These are phyloP conservation scores for Metroxylon sagu DNA, from an alignment of 176 grass and related monocot species.

Conservation along the genomic window DNA sequence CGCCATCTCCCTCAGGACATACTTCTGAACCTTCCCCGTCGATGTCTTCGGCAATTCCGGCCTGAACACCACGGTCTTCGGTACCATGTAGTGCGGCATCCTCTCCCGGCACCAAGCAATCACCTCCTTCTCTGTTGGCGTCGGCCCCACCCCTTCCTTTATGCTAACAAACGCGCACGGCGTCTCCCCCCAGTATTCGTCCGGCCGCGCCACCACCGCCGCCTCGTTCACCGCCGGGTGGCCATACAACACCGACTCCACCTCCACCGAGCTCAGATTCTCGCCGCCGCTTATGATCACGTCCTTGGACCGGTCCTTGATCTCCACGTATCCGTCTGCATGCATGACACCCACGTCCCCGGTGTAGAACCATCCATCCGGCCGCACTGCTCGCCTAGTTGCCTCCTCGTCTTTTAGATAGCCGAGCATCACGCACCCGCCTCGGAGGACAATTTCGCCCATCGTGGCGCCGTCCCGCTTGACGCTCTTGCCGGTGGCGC, in stretches of 20 bases:
- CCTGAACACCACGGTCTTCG: conserved; percentile 52
- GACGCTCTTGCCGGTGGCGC: conserved; percentile 36
- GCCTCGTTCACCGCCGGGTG: conserved; percentile 67
- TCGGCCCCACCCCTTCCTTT: conserved; percentile 17
- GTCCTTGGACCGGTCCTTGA: conserved; percentile 85
- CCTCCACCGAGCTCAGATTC: conserved; percentile 95
- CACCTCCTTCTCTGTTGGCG: conserved; percentile 36
- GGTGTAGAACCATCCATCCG: conserved; percentile 72
- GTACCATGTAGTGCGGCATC: conserved; percentile 79
- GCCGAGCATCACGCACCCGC: conserved; percentile 48
- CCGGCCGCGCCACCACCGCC: conserved; percentile 62
- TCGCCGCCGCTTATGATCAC: conserved; percentile 91
- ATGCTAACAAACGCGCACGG: conserved; percentile 80
- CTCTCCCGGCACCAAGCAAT: conserved; percentile 62
- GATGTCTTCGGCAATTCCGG: conserved; percentile 70
- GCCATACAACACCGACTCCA: conserved; percentile 60
- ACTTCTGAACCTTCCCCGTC: conserved; percentile 78
- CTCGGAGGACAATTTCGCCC: conserved; percentile 67
- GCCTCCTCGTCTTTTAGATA: conserved; percentile 45
- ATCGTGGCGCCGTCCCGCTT: conserved; percentile 39
- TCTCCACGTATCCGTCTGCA: conserved; percentile 68
- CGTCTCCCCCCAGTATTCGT: conserved; percentile 82
- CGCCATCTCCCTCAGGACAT: conserved; percentile 43
- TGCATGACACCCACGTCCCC: conserved; percentile 80
- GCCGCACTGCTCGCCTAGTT: conserved; percentile 28